These are phyloP conservation scores for Scheffersomyces illinoinensis DNA, from an alignment of 1,139 yeast species.

Conservation along the genomic window DNA sequence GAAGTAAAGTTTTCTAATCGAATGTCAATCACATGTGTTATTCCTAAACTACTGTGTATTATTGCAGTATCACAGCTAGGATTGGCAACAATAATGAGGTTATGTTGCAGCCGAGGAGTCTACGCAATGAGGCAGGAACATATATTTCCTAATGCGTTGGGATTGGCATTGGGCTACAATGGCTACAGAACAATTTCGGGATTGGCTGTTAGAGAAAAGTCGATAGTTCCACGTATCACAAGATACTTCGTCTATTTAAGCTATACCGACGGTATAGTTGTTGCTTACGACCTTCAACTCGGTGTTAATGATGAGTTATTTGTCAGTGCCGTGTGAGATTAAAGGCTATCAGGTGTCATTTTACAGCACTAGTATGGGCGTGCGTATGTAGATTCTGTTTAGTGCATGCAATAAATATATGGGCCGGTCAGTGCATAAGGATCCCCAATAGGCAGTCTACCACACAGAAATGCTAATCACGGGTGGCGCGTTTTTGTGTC, in stretches of 20 bases:
- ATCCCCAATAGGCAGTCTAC: slow-evolving; percentile 2
- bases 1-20: slow-evolving; percentile 49
- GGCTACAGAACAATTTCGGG: slow-evolving; percentile 38
- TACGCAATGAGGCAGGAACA: slow-evolving; percentile 64
- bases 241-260: slow-evolving; percentile 29
- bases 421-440: not conserved
- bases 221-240: slow-evolving; percentile 14
- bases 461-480: not conserved
- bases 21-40: slow-evolving; percentile 49
- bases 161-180: slow-evolving; percentile 25
- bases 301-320: slow-evolving; percentile 1
- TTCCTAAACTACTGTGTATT: slow-evolving; percentile 56
- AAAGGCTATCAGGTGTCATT: too few relatives aligned
- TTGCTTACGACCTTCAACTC: slow-evolving; percentile 20
- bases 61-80: slow-evolving; percentile 63
- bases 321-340: not conserved
- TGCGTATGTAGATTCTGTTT: not conserved
- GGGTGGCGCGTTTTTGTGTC: slow-evolving; percentile 5
- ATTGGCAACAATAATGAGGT: slow-evolving; percentile 53
- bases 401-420: not conserved
- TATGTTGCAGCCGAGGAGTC: slow-evolving; percentile 58
- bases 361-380: not conserved
- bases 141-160: slow-evolving; percentile 45
- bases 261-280: slow-evolving; percentile 36
- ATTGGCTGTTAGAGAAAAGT: slow-evolving; percentile 24